Evolutionary conservation across 768 basidiomycete genomes (phyloP), one percentile per base, ranked within the genome.

Genomic region (Porpolomopsis calyptriformis): DNA sequence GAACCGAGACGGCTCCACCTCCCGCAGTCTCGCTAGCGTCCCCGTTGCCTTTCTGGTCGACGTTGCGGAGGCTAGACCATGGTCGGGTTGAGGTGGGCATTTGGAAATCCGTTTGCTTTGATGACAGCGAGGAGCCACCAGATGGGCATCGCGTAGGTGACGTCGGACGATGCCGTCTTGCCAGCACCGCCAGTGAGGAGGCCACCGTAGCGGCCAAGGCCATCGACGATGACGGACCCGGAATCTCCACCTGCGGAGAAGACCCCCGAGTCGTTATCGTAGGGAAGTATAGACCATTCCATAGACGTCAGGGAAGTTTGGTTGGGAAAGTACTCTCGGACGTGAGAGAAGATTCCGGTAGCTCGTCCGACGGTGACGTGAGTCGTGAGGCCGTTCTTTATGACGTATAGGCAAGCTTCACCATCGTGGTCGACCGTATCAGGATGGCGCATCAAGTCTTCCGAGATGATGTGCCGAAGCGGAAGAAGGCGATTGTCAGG

Each of bases 241-340:
- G 64, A 65, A 46, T 65, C 64, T 16, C 64, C 63, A 6, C 47
- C 22, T 14, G 48, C 57, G 19, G 64, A 61, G 49, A 65, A 65
- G 5, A 37, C 33, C 27, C 55, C 57, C 42, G 25, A 6, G 45
- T 48, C 51, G 35, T 49, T 18, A 39, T 44, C 49, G 55, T 59
- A 61, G 25, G 52, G 42, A 38, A 43, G 40, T 36, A 65, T 53
- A 24, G 54, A 55, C 36, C 58, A 43, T 40, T 62, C 59, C 43
- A 50, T 52, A 12, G 60, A 57, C n/a, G 45, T 53, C 40, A 47
- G 38, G 31, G 47, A 43, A 42, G 42, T 29, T 11, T 38, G 42
- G 31, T 40, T 25, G 24, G 22, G 43, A 19, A 44, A 20, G 48
- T 53, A 59, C 10, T 38, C 34, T 34, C 60, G 63, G 22, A 50